Evolutionary conservation across 2,329 filamentous ascomycete species (phyloP).

Genomic region (Pyricularia sp.): DNA sequence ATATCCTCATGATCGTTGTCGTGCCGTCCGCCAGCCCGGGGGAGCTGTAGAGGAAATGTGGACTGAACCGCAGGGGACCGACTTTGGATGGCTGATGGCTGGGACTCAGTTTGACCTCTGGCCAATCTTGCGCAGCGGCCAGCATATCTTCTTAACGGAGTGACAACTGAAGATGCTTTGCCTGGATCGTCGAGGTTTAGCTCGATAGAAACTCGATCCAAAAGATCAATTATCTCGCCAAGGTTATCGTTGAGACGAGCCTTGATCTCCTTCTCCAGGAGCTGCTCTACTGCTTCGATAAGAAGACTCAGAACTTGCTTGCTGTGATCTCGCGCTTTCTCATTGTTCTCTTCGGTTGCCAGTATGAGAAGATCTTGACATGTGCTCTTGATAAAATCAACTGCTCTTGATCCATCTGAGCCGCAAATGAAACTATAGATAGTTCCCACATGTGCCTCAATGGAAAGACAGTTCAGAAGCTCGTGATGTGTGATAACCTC

Average conservation of each 20-base stretch:
- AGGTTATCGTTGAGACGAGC: background rate
- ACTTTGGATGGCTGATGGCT: background rate
- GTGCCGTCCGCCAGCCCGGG: slow-evolving; percentile 18
- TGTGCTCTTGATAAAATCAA: slow-evolving; percentile 17
- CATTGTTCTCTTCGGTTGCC: background rate
- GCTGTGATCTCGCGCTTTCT: background rate
- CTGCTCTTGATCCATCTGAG: slow-evolving; percentile 15
- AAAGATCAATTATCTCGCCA: background rate
- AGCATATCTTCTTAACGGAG: background rate
- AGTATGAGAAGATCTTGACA: slow-evolving; percentile 6
- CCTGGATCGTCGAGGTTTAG: background rate
- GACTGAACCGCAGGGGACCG: background rate
- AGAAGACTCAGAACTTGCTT: background rate
- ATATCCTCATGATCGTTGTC: slow-evolving; percentile 33
- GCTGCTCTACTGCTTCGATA: background rate
- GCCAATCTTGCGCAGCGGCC: background rate
- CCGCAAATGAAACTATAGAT: slow-evolving; percentile 22
- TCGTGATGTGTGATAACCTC: slow-evolving; percentile 19
- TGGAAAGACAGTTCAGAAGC: slow-evolving; percentile 20
- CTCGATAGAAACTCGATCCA: background rate
- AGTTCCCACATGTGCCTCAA: slow-evolving; percentile 21
- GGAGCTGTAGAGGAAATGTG: slow-evolving; percentile 22
- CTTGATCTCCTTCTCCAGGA: background rate
- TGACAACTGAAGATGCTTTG: background rate
- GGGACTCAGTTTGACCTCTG: background rate